Conservation (phyloP, 768 basidiomycete genomes). For the Cantharellus cinnabarinus region DNA sequence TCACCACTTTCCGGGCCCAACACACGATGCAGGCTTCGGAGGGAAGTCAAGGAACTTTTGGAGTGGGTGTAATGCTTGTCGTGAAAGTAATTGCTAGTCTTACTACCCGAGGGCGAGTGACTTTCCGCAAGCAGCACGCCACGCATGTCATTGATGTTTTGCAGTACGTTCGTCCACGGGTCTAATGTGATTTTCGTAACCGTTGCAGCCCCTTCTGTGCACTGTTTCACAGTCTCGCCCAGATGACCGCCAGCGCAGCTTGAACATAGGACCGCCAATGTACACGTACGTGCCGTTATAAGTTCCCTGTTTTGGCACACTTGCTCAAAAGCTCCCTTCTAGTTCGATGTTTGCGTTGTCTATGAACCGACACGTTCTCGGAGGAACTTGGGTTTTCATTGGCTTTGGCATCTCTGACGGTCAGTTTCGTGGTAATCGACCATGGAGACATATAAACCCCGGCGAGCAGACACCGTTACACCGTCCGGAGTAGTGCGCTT, state of each 20-base stretch:
- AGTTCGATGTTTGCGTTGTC: background rate
- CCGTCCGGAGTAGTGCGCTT: too few species aligned
- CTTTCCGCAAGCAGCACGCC: background rate
- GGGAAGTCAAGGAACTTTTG: background rate
- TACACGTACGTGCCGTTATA: background rate
- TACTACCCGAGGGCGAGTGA: background rate
- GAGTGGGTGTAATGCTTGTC: background rate
- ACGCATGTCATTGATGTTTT: background rate
- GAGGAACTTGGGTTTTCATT: background rate
- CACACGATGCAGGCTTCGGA: background rate
- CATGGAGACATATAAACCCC: background rate
- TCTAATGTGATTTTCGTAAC: conserved; percentile 9
- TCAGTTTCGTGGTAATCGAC: background rate
- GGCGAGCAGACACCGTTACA: too few species aligned
- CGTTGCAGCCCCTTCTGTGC: conserved; percentile 4
- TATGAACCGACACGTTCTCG: background rate
- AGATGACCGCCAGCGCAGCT: conserved; percentile 7
- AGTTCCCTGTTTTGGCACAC: background rate
- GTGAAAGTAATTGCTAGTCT: background rate
- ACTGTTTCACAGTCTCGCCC: conserved; percentile 6
- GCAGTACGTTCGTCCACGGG: background rate
- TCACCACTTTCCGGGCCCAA: background rate
- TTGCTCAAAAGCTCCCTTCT: background rate
- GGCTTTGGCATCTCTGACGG: background rate
- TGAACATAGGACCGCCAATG: conserved; percentile 3